Percentiles rank a stretch among this genome's conserved stretches.
These are phyloP conservation scores for Saturnispora diversa DNA, from an alignment of 805 yeast genomes.

Conservation along the genomic window DNA sequence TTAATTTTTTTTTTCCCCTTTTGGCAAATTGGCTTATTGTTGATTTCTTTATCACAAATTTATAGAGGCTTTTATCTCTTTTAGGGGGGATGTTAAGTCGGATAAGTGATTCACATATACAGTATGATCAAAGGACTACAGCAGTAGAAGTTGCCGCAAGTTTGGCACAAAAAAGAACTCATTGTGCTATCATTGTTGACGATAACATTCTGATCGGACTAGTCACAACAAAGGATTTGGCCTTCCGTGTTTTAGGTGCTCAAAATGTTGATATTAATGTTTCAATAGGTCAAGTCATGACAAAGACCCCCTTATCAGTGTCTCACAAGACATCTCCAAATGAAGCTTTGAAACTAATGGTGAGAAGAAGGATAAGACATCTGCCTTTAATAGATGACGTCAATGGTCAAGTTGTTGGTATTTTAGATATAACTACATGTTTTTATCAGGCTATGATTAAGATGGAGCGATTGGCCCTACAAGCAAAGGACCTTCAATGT, in stretches of 20 bases:
- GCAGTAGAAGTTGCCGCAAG: conserved; percentile 29
- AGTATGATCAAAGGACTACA: conserved; percentile 29
- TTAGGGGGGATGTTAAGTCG: conserved; percentile 14
- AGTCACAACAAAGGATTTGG: conserved; percentile 40
- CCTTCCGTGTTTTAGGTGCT: conserved; percentile 33
- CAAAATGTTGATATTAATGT: conserved; percentile 21
- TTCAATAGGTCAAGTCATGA: conserved; percentile 33
- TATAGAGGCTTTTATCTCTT: too few relatives aligned
- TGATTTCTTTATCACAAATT: too few relatives aligned
- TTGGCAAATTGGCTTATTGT: too few relatives aligned
- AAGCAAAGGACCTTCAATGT: conserved; percentile 29
- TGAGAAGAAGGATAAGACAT: conserved; percentile 34
- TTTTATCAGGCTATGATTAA: conserved; percentile 40
- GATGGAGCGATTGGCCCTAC: conserved; percentile 34
- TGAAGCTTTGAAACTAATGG: conserved; percentile 37
- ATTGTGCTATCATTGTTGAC: conserved; percentile 35
- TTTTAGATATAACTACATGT: conserved; percentile 39
- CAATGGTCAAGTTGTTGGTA: conserved; percentile 32
- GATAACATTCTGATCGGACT: conserved; percentile 27
- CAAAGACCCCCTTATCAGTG: conserved; percentile 31
- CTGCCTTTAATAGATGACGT: conserved; percentile 33
- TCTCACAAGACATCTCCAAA: conserved; percentile 33
- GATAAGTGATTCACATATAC: conserved; percentile 32
- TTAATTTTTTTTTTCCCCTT: too few relatives aligned
- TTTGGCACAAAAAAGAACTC: conserved; percentile 34